Base-by-base conservation (phyloP, 2,329 filamentous ascomycete species). In the Xylariaceae sp. region DNA sequence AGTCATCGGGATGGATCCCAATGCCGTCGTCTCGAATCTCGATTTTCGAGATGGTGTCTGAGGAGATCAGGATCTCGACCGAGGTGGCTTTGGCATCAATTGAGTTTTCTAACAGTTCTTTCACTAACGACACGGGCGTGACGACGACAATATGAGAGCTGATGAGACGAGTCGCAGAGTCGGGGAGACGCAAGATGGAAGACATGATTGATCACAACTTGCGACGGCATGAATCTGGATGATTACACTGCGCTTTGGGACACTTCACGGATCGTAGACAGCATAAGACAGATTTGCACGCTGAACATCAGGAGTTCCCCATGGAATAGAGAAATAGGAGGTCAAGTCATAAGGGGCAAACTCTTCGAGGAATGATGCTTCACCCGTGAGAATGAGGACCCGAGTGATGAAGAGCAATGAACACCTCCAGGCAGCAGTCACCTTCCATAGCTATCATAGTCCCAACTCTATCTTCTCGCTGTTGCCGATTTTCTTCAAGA, bases 81-180 rank as follows among this genome's bases (percentile, higher is more conserved):
- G 80, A 80, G 1, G 82, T 87, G 10, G 89, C 88, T 55, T 80
- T 77, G 6, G 88, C 87, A 72, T 93, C 89, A 17, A 92, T 80
- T 49, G 88, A 80, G 71, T 93, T 92, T 66, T 92, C 89, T 37
- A 92, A 73, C 3, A 92, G 82, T 72, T 92, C 89, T 69, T 92
- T 92, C 66, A 91, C 81, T 2, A 90, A 74, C 9, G 82, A 80
- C 10, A 78, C 74, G 0, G 88, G 80, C 6, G 83, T 82, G 4
- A 80, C 77, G 53, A 92, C 79, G 51, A 80, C 78, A 65, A 86
- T 78, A 2, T 82, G 78, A 6, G 88, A 84, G 42, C 84, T 81
- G 5, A 92, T 76, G 9, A 83, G 79, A 51, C 80, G 79, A 18
- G 80, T 75, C 11, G 81, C 78, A 2, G 76, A 72, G 44, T 75